phyloP scores from a whole-genome alignment of 108 stramenopile species.

The Parmales sp. region DNA sequence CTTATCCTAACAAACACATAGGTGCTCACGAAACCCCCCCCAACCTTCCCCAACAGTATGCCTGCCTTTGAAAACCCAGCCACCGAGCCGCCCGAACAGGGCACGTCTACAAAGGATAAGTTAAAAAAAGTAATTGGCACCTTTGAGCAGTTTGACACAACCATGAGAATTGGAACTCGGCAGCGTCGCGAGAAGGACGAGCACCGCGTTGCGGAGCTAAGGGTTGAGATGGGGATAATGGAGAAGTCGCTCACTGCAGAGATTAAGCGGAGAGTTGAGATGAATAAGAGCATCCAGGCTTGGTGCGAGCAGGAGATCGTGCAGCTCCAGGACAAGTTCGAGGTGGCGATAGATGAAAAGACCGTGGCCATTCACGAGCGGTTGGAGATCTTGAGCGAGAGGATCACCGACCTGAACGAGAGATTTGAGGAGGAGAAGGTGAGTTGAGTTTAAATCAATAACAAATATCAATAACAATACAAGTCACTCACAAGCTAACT shows the following conservation, averaged over 20 bases:
- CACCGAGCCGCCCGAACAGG: not conserved
- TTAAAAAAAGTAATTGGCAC: slow-evolving; percentile 28
- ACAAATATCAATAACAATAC: too few relatives aligned
- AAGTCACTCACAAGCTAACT: too few relatives aligned
- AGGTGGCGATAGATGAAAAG: slow-evolving; percentile 42
- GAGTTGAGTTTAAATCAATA: too few relatives aligned
- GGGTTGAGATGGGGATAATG: slow-evolving; percentile 49
- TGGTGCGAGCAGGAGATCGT: slow-evolving; percentile 46
- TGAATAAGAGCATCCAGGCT: slow-evolving; percentile 47
- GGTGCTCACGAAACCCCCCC: too few relatives aligned
- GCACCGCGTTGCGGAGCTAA: slow-evolving; percentile 59
- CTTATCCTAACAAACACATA: too few relatives aligned
- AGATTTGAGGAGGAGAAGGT: slow-evolving; percentile 49
- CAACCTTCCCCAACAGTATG: not conserved
- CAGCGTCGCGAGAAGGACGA: slow-evolving; percentile 66
- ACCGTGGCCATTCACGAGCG: slow-evolving; percentile 36
- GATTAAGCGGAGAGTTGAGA: slow-evolving; percentile 66
- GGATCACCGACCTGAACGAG: slow-evolving; percentile 44
- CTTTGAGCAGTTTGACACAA: slow-evolving; percentile 58
- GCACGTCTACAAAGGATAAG: slow-evolving; percentile 28
- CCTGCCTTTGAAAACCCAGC: slow-evolving; percentile 2
- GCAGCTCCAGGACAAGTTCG: slow-evolving; percentile 51
- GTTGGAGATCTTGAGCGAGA: slow-evolving; percentile 36
- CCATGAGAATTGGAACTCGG: slow-evolving; percentile 31
- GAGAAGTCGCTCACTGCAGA: slow-evolving; percentile 61